Percentiles rank a stretch among this genome's conserved stretches.
These are phyloP conservation scores for Holtermannia corniformis DNA, from an alignment of 768 basidiomycete species.

Conservation along the genomic window DNA sequence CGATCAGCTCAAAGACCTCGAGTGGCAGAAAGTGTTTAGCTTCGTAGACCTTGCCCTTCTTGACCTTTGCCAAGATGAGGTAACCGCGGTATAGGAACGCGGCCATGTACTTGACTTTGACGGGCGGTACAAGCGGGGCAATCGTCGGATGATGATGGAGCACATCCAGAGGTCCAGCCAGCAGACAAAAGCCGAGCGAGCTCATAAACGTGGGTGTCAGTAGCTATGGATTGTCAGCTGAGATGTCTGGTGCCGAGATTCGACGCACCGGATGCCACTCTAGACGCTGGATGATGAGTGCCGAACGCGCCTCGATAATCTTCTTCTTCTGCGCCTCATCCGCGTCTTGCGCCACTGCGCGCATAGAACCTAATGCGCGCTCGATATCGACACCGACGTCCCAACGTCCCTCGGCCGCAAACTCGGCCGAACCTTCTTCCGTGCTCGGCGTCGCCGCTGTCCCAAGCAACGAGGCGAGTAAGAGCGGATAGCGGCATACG, in stretches of 20 bases:
- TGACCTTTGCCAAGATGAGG: conserved; percentile 74
- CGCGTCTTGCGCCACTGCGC: conserved; percentile 62
- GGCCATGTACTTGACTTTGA: conserved; percentile 76
- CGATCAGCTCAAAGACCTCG: conserved; percentile 59
- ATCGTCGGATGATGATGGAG: conserved; percentile 57
- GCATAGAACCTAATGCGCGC: conserved; percentile 55
- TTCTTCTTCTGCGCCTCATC: conserved; percentile 67
- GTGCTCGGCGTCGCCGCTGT: conserved; percentile 13
- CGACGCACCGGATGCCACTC: conserved; percentile 36
- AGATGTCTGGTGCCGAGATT: neutral
- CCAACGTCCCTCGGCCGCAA: neutral
- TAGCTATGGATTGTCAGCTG: conserved; percentile 10
- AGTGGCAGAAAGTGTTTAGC: conserved; percentile 81
- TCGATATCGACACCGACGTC: conserved; percentile 35
- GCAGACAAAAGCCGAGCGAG: conserved; percentile 65
- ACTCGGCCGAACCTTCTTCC: conserved; percentile 6
- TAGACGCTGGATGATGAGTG: conserved; percentile 61
- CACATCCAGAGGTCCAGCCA: conserved; percentile 81
- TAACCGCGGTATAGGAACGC: conserved; percentile 88
- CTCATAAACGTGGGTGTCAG: conserved; percentile 42
- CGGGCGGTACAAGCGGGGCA: conserved; percentile 46
- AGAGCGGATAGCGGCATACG: conserved; percentile 87
- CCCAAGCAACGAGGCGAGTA: conserved; percentile 61
- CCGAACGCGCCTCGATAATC: conserved; percentile 57
- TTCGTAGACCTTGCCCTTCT: conserved; percentile 65